These are phyloP conservation scores for Paecilomyces dactylethromorphus DNA, from an alignment of 2,329 filamentous ascomycete species.

Conservation along the genomic window DNA sequence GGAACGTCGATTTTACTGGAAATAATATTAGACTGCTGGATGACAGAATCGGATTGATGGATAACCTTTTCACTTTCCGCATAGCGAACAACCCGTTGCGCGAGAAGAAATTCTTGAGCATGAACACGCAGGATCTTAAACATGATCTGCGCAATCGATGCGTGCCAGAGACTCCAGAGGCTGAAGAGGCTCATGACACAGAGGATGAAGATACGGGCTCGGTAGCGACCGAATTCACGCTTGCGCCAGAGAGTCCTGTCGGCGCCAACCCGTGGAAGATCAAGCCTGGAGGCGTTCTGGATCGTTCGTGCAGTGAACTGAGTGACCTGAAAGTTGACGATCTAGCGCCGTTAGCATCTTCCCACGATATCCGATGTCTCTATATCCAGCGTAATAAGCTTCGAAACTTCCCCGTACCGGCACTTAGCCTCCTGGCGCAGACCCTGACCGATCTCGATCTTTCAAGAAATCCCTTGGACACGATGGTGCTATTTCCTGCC, in stretches of 20 bases:
- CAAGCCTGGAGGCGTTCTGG: slow-evolving; percentile 48
- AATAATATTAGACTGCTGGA: slow-evolving; percentile 77
- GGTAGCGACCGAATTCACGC: slow-evolving; percentile 34
- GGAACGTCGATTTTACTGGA: slow-evolving; percentile 73
- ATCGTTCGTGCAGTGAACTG: slow-evolving; percentile 62
- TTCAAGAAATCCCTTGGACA: slow-evolving; percentile 65
- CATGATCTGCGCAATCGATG: slow-evolving; percentile 58
- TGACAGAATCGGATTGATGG: slow-evolving; percentile 72
- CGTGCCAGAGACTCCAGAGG: slow-evolving; percentile 52
- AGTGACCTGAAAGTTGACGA: slow-evolving; percentile 46
- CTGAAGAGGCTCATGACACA: slow-evolving; percentile 31
- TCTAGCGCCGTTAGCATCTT: slow-evolving; percentile 38
- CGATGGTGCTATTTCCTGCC: slow-evolving; percentile 59
- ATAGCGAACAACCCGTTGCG: slow-evolving; percentile 84
- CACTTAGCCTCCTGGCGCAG: slow-evolving; percentile 64
- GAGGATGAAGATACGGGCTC: slow-evolving; percentile 29
- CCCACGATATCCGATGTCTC: slow-evolving; percentile 48
- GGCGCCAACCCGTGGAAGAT: slow-evolving; percentile 27
- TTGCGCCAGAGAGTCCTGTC: slow-evolving; percentile 38
- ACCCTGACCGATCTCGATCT: slow-evolving; percentile 67
- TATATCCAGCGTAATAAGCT: slow-evolving; percentile 75
- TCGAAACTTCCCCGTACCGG: slow-evolving; percentile 57
- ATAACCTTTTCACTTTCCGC: slow-evolving; percentile 64
- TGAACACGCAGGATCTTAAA: slow-evolving; percentile 76
- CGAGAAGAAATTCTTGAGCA: slow-evolving; percentile 77